Base-by-base conservation (phyloP, 2,329 filamentous ascomycete species). In the Sporothrix brunneoviolacea region DNA sequence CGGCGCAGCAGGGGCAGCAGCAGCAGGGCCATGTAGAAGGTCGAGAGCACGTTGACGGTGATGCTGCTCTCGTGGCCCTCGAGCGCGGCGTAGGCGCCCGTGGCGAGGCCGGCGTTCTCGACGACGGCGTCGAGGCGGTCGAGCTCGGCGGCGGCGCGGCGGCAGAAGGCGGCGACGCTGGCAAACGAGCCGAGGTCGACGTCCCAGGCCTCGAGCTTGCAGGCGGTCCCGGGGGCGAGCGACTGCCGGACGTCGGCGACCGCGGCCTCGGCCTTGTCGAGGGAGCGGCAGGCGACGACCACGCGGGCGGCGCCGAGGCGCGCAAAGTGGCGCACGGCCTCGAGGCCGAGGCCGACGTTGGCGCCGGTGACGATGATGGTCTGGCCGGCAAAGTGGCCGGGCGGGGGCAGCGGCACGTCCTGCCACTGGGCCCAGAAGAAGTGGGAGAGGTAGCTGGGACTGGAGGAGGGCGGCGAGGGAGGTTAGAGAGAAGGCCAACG, bases 141-240 rank as follows among this genome's bases (percentile, higher is more conserved):
- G 27, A 75, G 58, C 38, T 54, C 53, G 6, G 8, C n/a, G 3
- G 51, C 53, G 8, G 57, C 62, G 15, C 62, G 58, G 8, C 33
- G 18, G 41, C 57, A 60, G 52, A 82, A 79, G 1, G 59, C 61
- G 45, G 65, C 61, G 33, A 79, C 68, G 28, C 68, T 74, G 4
- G 68, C 66, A 56, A 74, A 75, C 16, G 64, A 70, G 13, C 57
- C 58, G 56, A 79, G 67, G 57, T 80, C 76, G 4, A 80, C 57
- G 10, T 64, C 48, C 75, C 75, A 80, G 12, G 78, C 73, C 38
- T 77, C 64, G 28, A 76, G 61, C 3, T 51, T 59, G n/a, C 49
- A 61, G 35, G 24, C 52, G 21, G 19, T 52, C 28, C 13, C 19
- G 35, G 27, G 55, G 5, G 51, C 28, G 12, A 64, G 62, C 18